Percentiles rank a stretch among this genome's conserved stretches.
Evolutionary conservation across 352 stramenopile species (phyloP).

Genomic region (Phytopythium litorale): DNA sequence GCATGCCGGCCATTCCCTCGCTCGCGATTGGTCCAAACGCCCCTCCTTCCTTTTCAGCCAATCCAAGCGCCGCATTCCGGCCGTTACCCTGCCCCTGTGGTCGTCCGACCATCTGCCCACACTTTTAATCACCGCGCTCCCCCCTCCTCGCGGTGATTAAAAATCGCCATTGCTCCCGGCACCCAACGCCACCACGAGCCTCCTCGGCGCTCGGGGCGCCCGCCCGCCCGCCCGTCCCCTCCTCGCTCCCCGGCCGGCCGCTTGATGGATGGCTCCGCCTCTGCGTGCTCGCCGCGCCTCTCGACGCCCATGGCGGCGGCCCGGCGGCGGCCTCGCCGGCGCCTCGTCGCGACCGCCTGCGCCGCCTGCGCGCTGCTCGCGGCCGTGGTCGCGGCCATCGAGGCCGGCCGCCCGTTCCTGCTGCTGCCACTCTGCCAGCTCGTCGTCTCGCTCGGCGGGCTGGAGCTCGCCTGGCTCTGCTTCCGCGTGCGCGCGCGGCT

Average conservation of each 20-base stretch:
- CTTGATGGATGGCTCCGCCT: slow-evolving; percentile 14
- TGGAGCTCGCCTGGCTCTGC: slow-evolving; percentile 60
- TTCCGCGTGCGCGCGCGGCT: slow-evolving; percentile 61
- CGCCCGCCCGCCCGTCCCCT: too few species aligned
- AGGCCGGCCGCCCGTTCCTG: slow-evolving; percentile 22
- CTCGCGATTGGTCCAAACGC: too few species aligned
- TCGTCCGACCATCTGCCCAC: too few species aligned
- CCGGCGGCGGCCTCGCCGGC: neutral
- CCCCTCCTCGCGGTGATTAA: too few species aligned
- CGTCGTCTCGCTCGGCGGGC: slow-evolving; percentile 26
- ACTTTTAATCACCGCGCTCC: too few species aligned
- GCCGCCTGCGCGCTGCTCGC: slow-evolving; percentile 18
- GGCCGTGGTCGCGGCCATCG: slow-evolving; percentile 37
- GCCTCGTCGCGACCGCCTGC: slow-evolving; percentile 8
- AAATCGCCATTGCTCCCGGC: too few species aligned
- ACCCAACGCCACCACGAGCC: too few species aligned
- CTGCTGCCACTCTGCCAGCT: slow-evolving; percentile 37
- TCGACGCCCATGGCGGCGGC: neutral
- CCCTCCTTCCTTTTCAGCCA: too few species aligned
- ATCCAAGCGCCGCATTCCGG: too few species aligned
- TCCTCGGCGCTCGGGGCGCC: neutral
- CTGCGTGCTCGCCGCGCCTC: slow-evolving; percentile 8
- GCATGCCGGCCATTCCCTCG: too few species aligned
- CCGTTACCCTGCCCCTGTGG: too few species aligned
- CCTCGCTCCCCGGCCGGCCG: neutral